phyloP scores from a whole-genome alignment of 768 basidiomycete species.

The Aureoboletus auriporus region DNA sequence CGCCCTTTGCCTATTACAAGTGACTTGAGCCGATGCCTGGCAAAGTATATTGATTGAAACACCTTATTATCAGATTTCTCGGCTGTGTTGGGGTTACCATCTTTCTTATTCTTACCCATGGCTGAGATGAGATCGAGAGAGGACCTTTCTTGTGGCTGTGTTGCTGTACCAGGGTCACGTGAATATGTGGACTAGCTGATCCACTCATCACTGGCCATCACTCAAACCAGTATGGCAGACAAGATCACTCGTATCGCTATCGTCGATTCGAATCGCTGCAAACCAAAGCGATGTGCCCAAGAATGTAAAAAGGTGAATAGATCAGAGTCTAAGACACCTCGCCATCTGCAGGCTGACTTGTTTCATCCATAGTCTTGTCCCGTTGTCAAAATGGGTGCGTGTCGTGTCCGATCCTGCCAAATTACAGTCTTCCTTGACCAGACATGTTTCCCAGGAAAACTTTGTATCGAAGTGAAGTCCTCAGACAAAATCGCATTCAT shows the following conservation, averaged over 20 bases:
- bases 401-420: conserved; percentile 2
- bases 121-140: too few relatives aligned
- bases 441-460: conserved; percentile 59
- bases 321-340: neutral
- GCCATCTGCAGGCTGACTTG: conserved; percentile 7
- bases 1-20: conserved; percentile 45
- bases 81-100: conserved; percentile 10
- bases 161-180: too few relatives aligned
- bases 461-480: conserved; percentile 97
- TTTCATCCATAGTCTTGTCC: conserved; percentile 71
- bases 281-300: conserved; percentile 94
- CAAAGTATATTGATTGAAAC: neutral
- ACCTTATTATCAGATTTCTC: conserved; percentile 26
- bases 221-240: conserved; percentile 61
- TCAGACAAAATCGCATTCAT: conserved; percentile 98
- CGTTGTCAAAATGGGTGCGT: conserved; percentile 92
- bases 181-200: neutral
- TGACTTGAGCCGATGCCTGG: neutral
- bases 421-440: neutral
- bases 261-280: conserved; percentile 87
- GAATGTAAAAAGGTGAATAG: conserved; percentile 89
- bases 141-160: conserved; percentile 11
- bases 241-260: conserved; percentile 99
- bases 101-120: conserved; percentile 29
- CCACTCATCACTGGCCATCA: neutral